phyloP scores from a whole-genome alignment of 2,329 filamentous ascomycete genomes.

The Amauroascus niger region DNA sequence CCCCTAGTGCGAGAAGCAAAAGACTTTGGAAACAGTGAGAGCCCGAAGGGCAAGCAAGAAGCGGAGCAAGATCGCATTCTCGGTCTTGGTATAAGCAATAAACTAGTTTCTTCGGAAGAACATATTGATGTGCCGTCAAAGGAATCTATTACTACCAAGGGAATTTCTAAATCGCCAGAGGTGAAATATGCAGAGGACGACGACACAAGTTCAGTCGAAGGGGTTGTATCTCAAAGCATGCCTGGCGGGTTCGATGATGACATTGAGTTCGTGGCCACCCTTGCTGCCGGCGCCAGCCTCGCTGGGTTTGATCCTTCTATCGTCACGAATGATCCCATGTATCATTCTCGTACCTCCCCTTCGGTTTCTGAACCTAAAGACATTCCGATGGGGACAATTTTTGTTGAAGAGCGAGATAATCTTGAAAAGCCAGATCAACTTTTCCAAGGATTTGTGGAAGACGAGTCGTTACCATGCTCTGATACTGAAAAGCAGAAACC shows the following conservation, averaged over 20 bases:
- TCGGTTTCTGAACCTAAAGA: conserved; percentile 13
- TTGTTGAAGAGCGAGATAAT: conserved; percentile 17
- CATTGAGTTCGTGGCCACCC: conserved; percentile 57
- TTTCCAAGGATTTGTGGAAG: conserved; percentile 15
- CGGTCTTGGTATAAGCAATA: background rate
- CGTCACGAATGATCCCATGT: conserved; percentile 56
- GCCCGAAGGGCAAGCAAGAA: background rate
- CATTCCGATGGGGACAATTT: conserved; percentile 1
- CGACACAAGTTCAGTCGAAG: background rate
- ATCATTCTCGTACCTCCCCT: conserved; percentile 43
- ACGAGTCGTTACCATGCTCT: conserved; percentile 7
- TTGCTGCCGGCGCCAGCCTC: conserved; percentile 59
- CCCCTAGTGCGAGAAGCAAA: background rate
- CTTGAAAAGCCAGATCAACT: background rate
- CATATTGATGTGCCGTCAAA: background rate
- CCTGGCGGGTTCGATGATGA: conserved; percentile 49
- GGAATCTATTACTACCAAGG: background rate
- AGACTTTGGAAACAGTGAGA: background rate
- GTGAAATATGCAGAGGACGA: conserved; percentile 5
- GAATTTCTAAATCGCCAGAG: background rate
- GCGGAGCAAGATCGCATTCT: background rate
- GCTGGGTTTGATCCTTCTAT: conserved; percentile 62
- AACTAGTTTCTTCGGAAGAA: background rate
- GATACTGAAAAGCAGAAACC: conserved; percentile 9
- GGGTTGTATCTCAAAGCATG: conserved; percentile 3